These are phyloP conservation scores for Russula earlei DNA, from an alignment of 768 basidiomycete species.

Conservation along the genomic window DNA sequence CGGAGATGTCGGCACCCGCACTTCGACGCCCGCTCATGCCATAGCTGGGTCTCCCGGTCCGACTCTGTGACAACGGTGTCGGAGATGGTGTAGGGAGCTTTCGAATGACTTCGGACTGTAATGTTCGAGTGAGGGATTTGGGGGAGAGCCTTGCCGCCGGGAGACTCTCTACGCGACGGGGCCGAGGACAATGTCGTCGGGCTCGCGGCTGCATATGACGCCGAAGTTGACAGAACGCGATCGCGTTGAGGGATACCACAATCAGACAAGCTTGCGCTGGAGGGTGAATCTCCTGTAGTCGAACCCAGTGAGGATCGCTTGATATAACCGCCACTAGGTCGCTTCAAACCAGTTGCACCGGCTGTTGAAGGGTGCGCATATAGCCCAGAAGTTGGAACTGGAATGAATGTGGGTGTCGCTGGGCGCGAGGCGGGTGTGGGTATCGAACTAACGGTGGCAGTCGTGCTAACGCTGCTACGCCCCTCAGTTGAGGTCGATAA, in stretches of 20 bases:
- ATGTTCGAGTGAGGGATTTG: conserved; percentile 22
- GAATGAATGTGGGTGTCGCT: conserved; percentile 66
- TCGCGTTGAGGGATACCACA: conserved; percentile 9
- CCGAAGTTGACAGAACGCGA: not conserved
- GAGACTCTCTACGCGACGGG: conserved; percentile 9
- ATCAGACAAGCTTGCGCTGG: conserved; percentile 12
- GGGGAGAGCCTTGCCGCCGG: conserved; percentile 7
- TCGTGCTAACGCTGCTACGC: conserved; percentile 36
- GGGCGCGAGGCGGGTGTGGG: conserved; percentile 63
- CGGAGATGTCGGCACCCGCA: conserved; percentile 21
- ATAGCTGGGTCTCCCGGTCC: conserved; percentile 25
- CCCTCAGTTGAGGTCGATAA: conserved; percentile 50
- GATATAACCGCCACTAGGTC: conserved; percentile 45
- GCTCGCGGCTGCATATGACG: not conserved
- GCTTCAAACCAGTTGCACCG: conserved; percentile 43
- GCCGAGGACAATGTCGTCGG: not conserved
- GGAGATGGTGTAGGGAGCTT: conserved; percentile 17
- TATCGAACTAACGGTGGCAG: conserved; percentile 51
- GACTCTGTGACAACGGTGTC: conserved; percentile 24
- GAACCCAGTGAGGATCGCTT: conserved; percentile 57
- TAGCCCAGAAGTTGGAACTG: conserved; percentile 48
- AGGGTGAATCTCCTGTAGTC: conserved; percentile 29
- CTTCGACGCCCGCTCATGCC: conserved; percentile 21
- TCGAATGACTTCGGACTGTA: conserved; percentile 23
- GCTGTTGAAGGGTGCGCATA: conserved; percentile 30